Percentiles rank a stretch among this genome's conserved stretches.
Conservation (phyloP, 495 filamentous ascomycete genomes). For the Rhypophila decipiens region DNA sequence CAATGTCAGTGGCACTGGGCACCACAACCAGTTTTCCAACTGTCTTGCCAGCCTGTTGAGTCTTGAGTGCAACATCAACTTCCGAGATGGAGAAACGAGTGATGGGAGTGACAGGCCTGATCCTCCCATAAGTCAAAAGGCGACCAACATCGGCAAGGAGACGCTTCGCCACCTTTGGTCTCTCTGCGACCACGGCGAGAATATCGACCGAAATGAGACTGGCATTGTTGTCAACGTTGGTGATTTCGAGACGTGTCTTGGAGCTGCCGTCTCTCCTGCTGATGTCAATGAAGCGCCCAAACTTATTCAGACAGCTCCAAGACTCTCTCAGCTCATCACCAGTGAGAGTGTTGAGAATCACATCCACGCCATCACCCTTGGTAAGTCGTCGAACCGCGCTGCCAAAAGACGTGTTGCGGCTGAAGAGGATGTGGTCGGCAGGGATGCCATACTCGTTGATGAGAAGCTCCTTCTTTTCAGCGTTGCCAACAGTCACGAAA, state of each 20-base stretch:
- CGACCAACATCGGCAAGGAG: slow-evolving; percentile 35
- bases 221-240: slow-evolving; percentile 36
- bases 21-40: slow-evolving; percentile 55
- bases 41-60: slow-evolving; percentile 48
- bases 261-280: slow-evolving; percentile 32
- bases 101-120: slow-evolving; percentile 33
- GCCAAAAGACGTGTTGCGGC: slow-evolving; percentile 38
- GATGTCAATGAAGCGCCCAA: slow-evolving; percentile 43
- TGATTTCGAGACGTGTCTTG: slow-evolving; percentile 35
- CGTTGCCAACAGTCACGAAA: slow-evolving; percentile 49
- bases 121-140: slow-evolving; percentile 33
- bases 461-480: slow-evolving; percentile 47
- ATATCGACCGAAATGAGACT: slow-evolving; percentile 46
- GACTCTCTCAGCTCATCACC: slow-evolving; percentile 38
- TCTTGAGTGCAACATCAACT: slow-evolving; percentile 50
- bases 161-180: slow-evolving; percentile 30
- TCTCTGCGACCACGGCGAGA: slow-evolving; percentile 31
- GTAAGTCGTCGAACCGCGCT: slow-evolving; percentile 44
- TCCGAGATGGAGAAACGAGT: slow-evolving; percentile 45
- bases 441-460: slow-evolving; percentile 43
- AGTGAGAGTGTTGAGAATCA: slow-evolving; percentile 55
- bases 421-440: slow-evolving; percentile 50
- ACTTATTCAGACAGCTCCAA: slow-evolving; percentile 43
- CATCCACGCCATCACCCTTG: slow-evolving; percentile 50
- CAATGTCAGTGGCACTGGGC: slow-evolving; percentile 28